Evolutionary conservation across 192 early-diverging fungal genomes (phyloP).

Genomic region (Podila verticillata): DNA sequence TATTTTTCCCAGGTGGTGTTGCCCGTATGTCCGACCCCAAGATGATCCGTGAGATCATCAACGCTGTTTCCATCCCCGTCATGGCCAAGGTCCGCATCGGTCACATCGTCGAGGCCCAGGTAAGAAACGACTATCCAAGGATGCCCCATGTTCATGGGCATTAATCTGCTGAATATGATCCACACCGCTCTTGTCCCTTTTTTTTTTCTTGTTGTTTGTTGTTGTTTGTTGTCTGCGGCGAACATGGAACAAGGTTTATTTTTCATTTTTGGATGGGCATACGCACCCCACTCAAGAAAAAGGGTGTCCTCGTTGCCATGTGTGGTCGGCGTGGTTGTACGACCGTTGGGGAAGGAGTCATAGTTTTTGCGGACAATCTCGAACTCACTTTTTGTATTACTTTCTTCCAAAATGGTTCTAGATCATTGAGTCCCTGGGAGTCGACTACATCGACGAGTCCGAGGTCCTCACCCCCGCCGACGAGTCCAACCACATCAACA

Average conservation of each 20-base stretch:
- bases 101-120: conserved; percentile 98
- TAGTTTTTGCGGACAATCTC: too few species aligned
- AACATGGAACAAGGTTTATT: neutral
- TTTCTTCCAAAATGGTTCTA: too few species aligned
- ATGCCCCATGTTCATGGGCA: neutral
- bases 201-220: neutral
- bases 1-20: conserved; percentile 76
- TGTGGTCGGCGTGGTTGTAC: conserved; percentile 98
- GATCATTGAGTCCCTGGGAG: conserved; percentile 89
- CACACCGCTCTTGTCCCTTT: neutral
- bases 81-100: conserved; percentile 99
- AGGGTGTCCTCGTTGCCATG: conserved; percentile 93
- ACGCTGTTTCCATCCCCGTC: conserved; percentile 96
- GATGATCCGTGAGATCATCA: conserved; percentile 97
- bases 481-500: conserved; percentile 95
- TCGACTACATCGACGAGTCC: conserved; percentile 98
- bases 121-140: conserved; percentile 8
- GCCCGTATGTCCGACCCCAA: conserved; percentile 99
- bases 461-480: conserved; percentile 97
- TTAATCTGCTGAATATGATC: too few species aligned
- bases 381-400: too few species aligned
- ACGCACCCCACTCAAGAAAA: neutral
- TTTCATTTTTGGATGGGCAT: neutral
- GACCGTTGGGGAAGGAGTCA: conserved; percentile 88
- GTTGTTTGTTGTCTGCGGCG: too few species aligned